Base-by-base conservation (phyloP, 2,329 filamentous ascomycete genomes). In the Canariomyces notabilis region DNA sequence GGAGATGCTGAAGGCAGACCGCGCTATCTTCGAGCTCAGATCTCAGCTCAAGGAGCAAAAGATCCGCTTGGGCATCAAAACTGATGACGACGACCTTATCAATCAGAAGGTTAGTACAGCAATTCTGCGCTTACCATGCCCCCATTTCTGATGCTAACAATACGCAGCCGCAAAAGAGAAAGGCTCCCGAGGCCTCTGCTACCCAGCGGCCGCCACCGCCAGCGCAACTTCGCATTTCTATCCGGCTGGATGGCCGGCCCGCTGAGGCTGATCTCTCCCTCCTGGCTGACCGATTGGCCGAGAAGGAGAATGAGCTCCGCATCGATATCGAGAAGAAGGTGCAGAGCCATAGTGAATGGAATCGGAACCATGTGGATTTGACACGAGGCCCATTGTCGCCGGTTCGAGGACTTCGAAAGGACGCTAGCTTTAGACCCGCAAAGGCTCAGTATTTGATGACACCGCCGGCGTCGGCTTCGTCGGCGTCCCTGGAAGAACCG, bases 51-150 rank as follows among this genome's bases (percentile, higher is more conserved):
- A 94, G 73, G 83, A 91, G 56, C 83, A 86, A 67, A 97, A 97
- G 75, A 75, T 87, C 62, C 86, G 86, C 61, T 79, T 96, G 54
- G 83, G 85, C 58, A 91, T 97, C 73, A 94, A 93, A 70, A 83
- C 82, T 57, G 87, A 95, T 60, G 93, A 97, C 61, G 91, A 97
- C 60, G 89, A 96, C 64, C 78, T 95, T 60, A 83, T 95, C 71
- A 94, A 95, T 70, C 87, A 93, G 66, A 95, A 93, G 80, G 87
- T 91, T 74, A 66, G 77, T 63, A 50, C 46, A 19, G 14, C 12
- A 22, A n/a, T 34, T 34, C 39, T 32, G 14, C 14, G 19, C 36
- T 34, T 41, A 26, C 44, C 38, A 31, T 12, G 20, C 32, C 16
- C 42, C 29, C 15, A 39, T 32, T n/a, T 39, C 40, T 35, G 48